Evolutionary conservation across 257 asterid genomes (phyloP), one percentile per base, ranked within the genome.

Genomic region (Salvia splendens): DNA sequence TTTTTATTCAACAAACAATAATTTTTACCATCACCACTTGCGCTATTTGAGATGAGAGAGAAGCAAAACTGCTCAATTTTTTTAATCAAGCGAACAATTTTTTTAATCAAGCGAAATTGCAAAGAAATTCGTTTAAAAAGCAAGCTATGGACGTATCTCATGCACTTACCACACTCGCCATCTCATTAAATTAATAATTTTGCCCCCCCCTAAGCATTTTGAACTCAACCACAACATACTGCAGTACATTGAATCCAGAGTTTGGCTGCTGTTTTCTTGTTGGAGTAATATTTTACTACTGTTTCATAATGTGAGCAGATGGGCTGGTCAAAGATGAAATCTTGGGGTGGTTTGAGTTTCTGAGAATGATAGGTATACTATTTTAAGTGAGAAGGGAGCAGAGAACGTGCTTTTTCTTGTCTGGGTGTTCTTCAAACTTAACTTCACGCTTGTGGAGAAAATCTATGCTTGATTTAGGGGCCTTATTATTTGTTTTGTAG

Each of bases 121-220:
- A n/a, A n/a, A n/a, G n/a, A 24, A 83, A 82, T 87, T 84, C 86
- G 87, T 84, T 78, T 80, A 73, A 74, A 82, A 81, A 85, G 87
- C 69, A 70, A 71, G 67, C 66, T 64, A 65, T 17, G 45, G 45
- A 50, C 52, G 66, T 40, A 65, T 61, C 50, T 67, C 67, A 67
- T 50, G 38, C 71, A 64, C 59, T 64, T 16, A 67, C 70, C 72
- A 54, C 69, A 67, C 73, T 68, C 62, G 28, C 42, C 30, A 14
- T 61, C 71, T 42, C 51, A 32, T 61, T 71, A 17, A 68, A 68
- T 49, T 64, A 66, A 43, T 51, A 63, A 56, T 6, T 58, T 55
- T 24, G 11, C 7, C 38, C 40, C 61, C 33, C 54, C 67, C 17
- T 24, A 24, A 24, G 30, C 30, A 2, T 24, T 74, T 35, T 65